A percentile compares a stretch with the other conserved stretches of the same genome.
These are phyloP conservation scores for Diaporthe sp. DNA, from an alignment of 2,329 filamentous ascomycete genomes.

Conservation along the genomic window DNA sequence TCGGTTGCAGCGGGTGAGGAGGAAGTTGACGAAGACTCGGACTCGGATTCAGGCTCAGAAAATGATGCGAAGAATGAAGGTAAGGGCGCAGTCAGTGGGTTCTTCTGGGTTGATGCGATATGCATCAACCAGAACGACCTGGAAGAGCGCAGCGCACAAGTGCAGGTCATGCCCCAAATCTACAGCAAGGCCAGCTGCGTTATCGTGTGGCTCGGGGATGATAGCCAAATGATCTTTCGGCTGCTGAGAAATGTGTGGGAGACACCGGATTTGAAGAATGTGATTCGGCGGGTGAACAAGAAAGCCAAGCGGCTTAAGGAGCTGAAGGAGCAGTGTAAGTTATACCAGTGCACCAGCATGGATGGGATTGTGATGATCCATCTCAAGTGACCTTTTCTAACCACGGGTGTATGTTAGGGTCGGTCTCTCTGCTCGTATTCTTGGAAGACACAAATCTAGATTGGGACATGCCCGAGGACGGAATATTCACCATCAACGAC, in stretches of 20 bases:
- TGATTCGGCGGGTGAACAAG: conserved; percentile 13
- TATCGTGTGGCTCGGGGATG: conserved; percentile 28
- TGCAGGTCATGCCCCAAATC: conserved; percentile 27
- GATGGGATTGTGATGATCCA: neutral
- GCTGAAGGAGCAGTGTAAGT: conserved; percentile 20
- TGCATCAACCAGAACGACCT: conserved; percentile 28
- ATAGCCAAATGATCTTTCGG: conserved; percentile 16
- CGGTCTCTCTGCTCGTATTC: neutral
- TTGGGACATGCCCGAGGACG: conserved; percentile 3
- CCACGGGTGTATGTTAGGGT: neutral
- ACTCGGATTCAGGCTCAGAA: neutral
- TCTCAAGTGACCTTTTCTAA: neutral
- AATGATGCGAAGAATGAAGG: neutral
- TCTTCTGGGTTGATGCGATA: conserved; percentile 24
- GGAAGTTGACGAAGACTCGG: neutral
- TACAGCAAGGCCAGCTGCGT: conserved; percentile 18
- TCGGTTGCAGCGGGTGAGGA: neutral
- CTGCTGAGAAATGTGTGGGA: neutral
- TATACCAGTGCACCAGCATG: neutral
- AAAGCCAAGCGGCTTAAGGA: conserved; percentile 9
- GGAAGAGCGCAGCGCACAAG: conserved; percentile 26
- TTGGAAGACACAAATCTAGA: neutral
- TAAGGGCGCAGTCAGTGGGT: neutral
- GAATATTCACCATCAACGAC: conserved; percentile 13
- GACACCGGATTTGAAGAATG: neutral